These are phyloP conservation scores for Lecanicillium sp. DNA, from an alignment of 2,329 filamentous ascomycete species.

Conservation along the genomic window DNA sequence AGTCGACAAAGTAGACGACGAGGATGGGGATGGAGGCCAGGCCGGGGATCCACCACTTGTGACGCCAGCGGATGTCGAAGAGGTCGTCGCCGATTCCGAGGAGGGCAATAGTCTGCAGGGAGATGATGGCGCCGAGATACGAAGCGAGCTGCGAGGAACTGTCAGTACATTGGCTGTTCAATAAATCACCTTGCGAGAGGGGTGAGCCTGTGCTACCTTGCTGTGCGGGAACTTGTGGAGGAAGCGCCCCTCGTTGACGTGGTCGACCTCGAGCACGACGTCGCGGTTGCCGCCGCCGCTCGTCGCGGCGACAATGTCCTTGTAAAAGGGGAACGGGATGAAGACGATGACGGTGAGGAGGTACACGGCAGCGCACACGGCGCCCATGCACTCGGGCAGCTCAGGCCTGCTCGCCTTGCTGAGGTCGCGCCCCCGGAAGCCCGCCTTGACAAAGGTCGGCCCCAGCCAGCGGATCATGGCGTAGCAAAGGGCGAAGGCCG, in stretches of 20 bases:
- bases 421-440: slow-evolving; percentile 85
- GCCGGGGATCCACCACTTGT: slow-evolving; percentile 97
- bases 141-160: slow-evolving; percentile 97
- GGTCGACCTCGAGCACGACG: slow-evolving; percentile 65
- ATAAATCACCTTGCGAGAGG: too few species aligned
- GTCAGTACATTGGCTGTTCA: too few species aligned
- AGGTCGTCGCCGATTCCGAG: slow-evolving; percentile 93
- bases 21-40: slow-evolving; percentile 90
- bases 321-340: slow-evolving; percentile 96
- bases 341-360: slow-evolving; percentile 84
- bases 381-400: slow-evolving; percentile 94
- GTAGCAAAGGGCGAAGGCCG: slow-evolving; percentile 78
- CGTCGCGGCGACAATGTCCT: slow-evolving; percentile 92
- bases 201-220: too few species aligned
- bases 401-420: slow-evolving; percentile 64
- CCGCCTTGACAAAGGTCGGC: slow-evolving; percentile 78
- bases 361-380: slow-evolving; percentile 87
- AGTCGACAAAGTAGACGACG: slow-evolving; percentile 97
- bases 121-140: slow-evolving; percentile 89
- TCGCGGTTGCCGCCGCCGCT: slow-evolving; percentile 90
- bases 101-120: slow-evolving; percentile 82
- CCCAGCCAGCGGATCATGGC: slow-evolving; percentile 91
- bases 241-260: slow-evolving; percentile 76
- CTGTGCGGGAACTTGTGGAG: slow-evolving; percentile 90
- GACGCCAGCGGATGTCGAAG: slow-evolving; percentile 96